Evolutionary conservation across 2,329 filamentous ascomycete species (phyloP).

Genomic region (Paracoccidioides brasiliensis): DNA sequence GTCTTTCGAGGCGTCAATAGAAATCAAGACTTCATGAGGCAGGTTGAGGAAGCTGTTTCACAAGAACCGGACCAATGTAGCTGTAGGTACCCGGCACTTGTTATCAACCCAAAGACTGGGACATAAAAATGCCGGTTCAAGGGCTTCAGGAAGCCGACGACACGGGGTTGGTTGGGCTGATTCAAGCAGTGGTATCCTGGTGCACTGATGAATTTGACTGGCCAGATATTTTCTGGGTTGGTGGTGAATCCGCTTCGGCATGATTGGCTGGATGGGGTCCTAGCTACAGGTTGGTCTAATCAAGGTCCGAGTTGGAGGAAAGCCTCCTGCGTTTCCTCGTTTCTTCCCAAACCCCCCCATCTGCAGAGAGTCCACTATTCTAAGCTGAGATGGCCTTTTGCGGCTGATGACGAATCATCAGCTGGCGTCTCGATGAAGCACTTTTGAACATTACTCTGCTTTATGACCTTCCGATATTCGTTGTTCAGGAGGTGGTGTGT

Average conservation of each 20-base stretch:
- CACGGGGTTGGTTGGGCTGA: constrained; percentile 2
- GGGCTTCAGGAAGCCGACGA: not conserved
- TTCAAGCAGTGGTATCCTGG: not conserved
- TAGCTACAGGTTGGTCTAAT: not conserved
- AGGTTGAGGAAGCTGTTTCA: not conserved
- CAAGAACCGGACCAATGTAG: not conserved
- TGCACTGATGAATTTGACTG: not conserved
- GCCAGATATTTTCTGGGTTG: not conserved
- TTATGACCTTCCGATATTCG: not conserved
- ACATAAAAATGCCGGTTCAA: not conserved
- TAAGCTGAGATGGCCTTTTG: not conserved
- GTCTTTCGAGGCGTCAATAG: no score
- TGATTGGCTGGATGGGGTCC: not conserved
- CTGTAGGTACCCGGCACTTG: constrained; percentile 8
- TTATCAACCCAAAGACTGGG: not conserved
- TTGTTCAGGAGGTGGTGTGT: not conserved
- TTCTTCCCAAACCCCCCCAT: not conserved
- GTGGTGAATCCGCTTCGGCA: not conserved
- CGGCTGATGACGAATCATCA: not conserved
- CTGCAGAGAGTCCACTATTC: not conserved
- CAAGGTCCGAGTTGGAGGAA: not conserved
- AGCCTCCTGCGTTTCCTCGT: not conserved
- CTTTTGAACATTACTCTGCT: not conserved
- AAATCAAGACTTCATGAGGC: not conserved
- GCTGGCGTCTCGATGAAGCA: not conserved